A percentile compares a stretch with the other conserved stretches of the same genome.
Evolutionary conservation across 768 basidiomycete species (phyloP).

Genomic region (Leccinum disarticulatum): DNA sequence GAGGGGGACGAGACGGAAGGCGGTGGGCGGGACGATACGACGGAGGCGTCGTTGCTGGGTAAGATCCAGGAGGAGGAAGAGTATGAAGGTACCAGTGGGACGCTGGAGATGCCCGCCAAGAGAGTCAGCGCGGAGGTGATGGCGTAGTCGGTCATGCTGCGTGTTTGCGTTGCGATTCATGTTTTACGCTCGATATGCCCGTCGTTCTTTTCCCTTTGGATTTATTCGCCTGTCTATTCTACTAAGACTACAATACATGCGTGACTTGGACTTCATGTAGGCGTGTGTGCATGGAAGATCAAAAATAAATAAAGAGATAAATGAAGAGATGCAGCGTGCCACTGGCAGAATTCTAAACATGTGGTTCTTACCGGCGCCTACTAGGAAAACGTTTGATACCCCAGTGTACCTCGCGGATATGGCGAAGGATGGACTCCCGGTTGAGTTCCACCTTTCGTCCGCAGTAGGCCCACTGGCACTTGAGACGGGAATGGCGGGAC

Average conservation of each 20-base stretch:
- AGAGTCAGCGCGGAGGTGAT: slow-evolving; percentile 23
- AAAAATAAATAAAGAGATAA: not conserved
- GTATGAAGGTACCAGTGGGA: slow-evolving; percentile 25
- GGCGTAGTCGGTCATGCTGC: slow-evolving; percentile 5
- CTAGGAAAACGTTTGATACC: slow-evolving; percentile 9
- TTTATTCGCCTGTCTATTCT: not conserved
- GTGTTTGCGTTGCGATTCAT: not conserved
- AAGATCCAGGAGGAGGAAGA: slow-evolving; percentile 31
- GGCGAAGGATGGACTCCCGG: slow-evolving; percentile 20
- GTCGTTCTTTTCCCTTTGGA: not conserved
- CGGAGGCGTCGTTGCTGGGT: slow-evolving; percentile 12
- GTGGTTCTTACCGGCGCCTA: not conserved
- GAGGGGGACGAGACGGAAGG: slow-evolving; percentile 42
- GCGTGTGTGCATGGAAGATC: no score
- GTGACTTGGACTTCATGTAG: not conserved
- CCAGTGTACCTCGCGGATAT: slow-evolving; percentile 19
- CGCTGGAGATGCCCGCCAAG: slow-evolving; percentile 29
- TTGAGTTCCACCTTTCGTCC: slow-evolving; percentile 7
- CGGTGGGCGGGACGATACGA: slow-evolving; percentile 15
- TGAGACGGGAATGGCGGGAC: no score
- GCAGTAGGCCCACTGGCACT: slow-evolving; percentile 20
- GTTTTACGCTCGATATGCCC: not conserved
- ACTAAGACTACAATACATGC: not conserved
- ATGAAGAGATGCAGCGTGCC: not conserved
- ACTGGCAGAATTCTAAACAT: not conserved